A percentile compares a stretch with the other conserved stretches of the same genome.
These are phyloP conservation scores for Pontederia crassipes DNA, from an alignment of 176 grass and related monocot genomes.

Conservation along the genomic window DNA sequence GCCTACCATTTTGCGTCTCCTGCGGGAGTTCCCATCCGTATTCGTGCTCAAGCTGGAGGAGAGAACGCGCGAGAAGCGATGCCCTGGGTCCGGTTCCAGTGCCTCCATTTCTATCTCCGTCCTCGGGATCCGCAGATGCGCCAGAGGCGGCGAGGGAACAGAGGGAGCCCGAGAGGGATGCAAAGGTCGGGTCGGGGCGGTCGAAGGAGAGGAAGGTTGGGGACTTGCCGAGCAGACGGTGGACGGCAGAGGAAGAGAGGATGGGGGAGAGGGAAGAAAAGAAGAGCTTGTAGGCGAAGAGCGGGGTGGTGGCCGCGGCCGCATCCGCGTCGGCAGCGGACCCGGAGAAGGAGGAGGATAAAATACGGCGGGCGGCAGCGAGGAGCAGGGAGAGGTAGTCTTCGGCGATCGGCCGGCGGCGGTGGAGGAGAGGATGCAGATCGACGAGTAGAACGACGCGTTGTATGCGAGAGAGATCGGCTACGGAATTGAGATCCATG, in stretches of 20 bases:
- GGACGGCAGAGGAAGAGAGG: constrained; percentile 35
- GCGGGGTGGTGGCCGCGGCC: constrained; percentile 27
- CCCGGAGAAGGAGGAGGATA: constrained; percentile 25
- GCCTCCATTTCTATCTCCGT: background rate
- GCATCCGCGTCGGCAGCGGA: no score
- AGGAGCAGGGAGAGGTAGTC: constrained; percentile 17
- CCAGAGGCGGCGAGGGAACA: constrained; percentile 27
- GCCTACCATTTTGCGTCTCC: constrained; percentile 1
- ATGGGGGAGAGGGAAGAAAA: constrained; percentile 44
- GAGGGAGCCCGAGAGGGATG: constrained; percentile 31
- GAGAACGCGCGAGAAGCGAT: constrained; percentile 40
- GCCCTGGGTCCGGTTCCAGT: constrained; percentile 11
- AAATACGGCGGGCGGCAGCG: constrained; percentile 26
- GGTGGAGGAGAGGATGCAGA: constrained; percentile 34
- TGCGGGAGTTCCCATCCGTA: constrained; percentile 39
- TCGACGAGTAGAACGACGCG: constrained; percentile 64
- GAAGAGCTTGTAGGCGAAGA: constrained; percentile 48
- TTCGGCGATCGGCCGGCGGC: constrained; percentile 22
- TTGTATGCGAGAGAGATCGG: constrained; percentile 25
- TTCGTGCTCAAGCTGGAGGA: constrained; percentile 69
- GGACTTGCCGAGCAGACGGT: constrained; percentile 30
- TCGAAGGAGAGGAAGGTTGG: constrained; percentile 53
- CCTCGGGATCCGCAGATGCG: constrained; percentile 8
- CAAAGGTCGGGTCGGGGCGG: constrained; percentile 33
- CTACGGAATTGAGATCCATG: background rate